phyloP scores from a whole-genome alignment of 2,329 filamentous ascomycete genomes.

The Colletotrichum sp. region DNA sequence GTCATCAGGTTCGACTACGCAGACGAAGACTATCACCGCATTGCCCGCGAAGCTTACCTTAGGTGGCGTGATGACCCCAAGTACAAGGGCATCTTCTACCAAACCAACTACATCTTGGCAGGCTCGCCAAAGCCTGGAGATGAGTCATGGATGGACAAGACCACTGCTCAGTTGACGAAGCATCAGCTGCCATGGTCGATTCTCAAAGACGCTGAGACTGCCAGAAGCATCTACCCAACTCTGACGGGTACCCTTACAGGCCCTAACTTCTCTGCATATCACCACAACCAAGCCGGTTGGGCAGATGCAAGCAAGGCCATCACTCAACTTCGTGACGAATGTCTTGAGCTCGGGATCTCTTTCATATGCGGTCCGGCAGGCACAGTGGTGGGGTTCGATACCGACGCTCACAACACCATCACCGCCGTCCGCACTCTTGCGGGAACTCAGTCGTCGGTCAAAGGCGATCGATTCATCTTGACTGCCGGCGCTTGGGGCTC shows the following conservation, averaged over 20 bases:
- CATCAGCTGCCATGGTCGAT: not conserved
- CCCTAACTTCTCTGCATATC: constrained; percentile 31
- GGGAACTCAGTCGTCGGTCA: not conserved
- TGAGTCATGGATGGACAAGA: not conserved
- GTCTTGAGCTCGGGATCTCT: constrained; percentile 24
- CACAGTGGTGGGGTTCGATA: constrained; percentile 29
- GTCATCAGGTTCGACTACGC: constrained; percentile 64
- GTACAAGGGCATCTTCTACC: constrained; percentile 21
- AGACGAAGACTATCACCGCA: constrained; percentile 60
- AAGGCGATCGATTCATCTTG: constrained; percentile 43
- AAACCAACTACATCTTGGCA: not conserved
- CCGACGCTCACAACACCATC: constrained; percentile 1
- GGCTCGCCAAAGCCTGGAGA: constrained; percentile 8
- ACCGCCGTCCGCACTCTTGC: not conserved
- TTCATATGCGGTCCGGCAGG: constrained; percentile 34
- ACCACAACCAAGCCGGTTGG: constrained; percentile 31
- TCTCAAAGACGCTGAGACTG: not conserved
- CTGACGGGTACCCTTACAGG: not conserved
- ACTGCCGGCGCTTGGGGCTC: constrained; percentile 73
- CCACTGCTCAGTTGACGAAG: not conserved
- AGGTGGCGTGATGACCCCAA: constrained; percentile 25
- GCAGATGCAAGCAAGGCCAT: constrained; percentile 28
- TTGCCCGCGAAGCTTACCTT: constrained; percentile 49
- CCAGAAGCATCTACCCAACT: not conserved
- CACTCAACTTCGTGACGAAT: not conserved